Evolutionary conservation across 257 asterid genomes (phyloP).

Genomic region (Plantago ovata): DNA sequence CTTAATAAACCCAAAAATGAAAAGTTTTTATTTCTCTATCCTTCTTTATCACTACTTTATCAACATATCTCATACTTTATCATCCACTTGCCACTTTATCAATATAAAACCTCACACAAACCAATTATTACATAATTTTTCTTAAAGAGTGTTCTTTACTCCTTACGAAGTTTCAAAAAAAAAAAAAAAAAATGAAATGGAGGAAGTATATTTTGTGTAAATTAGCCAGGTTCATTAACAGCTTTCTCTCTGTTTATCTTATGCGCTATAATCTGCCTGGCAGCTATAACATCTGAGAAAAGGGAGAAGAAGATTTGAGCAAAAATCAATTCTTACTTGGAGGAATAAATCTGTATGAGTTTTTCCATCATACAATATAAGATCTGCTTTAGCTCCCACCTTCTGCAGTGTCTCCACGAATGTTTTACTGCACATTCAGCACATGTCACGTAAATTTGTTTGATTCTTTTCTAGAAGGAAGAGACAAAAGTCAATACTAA

Average conservation of each 20-base stretch:
- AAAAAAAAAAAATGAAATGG: no score
- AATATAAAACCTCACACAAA: no score
- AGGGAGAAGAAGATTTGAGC: neutral
- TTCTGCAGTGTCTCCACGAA: conserved; percentile 52
- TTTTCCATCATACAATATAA: conserved; percentile 73
- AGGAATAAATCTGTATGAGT: conserved; percentile 93
- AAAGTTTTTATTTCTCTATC: no score
- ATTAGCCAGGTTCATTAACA: no score
- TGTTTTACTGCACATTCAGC: conserved; percentile 46
- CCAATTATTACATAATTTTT: no score
- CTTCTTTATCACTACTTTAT: no score
- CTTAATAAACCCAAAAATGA: no score
- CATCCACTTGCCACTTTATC: no score
- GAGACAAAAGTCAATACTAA: neutral
- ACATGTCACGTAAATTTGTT: conserved; percentile 6
- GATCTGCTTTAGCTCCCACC: conserved; percentile 70
- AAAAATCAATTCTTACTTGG: conserved; percentile 50
- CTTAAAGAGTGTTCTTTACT: no score
- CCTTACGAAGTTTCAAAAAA: no score
- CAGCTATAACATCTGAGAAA: neutral
- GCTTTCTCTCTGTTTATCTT: neutral
- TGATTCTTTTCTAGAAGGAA: conserved; percentile 5
- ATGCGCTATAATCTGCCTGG: neutral
- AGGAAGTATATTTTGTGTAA: no score
- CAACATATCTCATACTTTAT: no score